Conservation (phyloP, 495 filamentous ascomycete genomes). For the Penicillium crystallinum region DNA sequence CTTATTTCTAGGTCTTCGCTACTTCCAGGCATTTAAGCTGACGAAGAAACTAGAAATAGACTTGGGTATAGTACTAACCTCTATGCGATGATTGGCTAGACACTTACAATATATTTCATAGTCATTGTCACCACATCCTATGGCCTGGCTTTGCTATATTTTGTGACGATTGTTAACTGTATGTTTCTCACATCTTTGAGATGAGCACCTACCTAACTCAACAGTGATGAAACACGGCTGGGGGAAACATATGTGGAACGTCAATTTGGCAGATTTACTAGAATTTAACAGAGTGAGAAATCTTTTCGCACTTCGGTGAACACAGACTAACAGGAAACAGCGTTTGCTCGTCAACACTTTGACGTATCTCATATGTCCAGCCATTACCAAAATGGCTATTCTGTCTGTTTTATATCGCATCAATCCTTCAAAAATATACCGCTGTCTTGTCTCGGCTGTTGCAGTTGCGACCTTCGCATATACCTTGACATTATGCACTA, state of each 20-base stretch:
- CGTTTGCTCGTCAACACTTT: slow-evolving; percentile 11
- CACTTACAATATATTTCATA: not conserved
- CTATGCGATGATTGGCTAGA: not conserved
- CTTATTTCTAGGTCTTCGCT: not conserved
- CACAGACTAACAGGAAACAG: not conserved
- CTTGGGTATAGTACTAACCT: not conserved
- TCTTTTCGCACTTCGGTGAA: not conserved
- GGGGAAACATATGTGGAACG: slow-evolving; percentile 21
- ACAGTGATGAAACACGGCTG: slow-evolving; percentile 18
- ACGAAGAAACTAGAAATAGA: not conserved
- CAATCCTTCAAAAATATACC: slow-evolving; percentile 11
- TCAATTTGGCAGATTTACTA: slow-evolving; percentile 13
- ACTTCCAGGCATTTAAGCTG: not conserved
- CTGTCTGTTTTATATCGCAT: slow-evolving; percentile 17
- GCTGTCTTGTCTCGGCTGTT: slow-evolving; percentile 6
- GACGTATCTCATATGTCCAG: slow-evolving; percentile 10
- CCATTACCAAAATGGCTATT: slow-evolving; percentile 15
- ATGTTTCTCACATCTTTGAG: not conserved
- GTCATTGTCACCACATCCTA: slow-evolving; percentile 18
- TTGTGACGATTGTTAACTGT: slow-evolving; percentile 14
- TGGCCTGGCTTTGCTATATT: slow-evolving; percentile 11
- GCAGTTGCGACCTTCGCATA: slow-evolving; percentile 15
- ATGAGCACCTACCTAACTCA: not conserved
- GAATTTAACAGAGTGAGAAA: slow-evolving; percentile 8
- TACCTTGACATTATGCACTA: slow-evolving; percentile 14